Evolutionary conservation across 495 filamentous ascomycete genomes (phyloP).

Genomic region (Aspergillus nanangensis): DNA sequence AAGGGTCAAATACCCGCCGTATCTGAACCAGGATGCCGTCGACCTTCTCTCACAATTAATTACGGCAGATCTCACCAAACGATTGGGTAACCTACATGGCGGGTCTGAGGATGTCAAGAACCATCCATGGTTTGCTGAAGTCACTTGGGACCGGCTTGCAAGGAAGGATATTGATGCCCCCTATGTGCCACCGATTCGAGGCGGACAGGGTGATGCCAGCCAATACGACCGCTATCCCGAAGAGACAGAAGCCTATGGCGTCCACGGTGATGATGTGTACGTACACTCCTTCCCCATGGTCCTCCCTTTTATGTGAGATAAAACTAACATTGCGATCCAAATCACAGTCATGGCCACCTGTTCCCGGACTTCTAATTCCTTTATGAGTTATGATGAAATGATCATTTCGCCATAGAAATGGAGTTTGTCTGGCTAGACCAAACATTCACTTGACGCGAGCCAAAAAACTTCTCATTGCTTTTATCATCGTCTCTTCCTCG

Average conservation of each 20-base stretch:
- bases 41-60: conserved; percentile 89
- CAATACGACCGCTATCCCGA: conserved; percentile 98
- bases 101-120: conserved; percentile 93
- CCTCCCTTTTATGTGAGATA: too few species aligned
- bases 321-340: conserved; percentile 5
- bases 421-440: conserved; percentile 5
- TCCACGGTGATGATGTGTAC: conserved; percentile 73
- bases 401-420: conserved; percentile 21
- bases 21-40: conserved; percentile 90
- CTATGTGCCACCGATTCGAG: conserved; percentile 93
- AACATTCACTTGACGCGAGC: not conserved
- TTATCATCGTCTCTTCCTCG: not conserved
- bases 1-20: conserved; percentile 90
- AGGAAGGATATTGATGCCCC: conserved; percentile 98
- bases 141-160: conserved; percentile 91
- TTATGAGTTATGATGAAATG: conserved; percentile 38
- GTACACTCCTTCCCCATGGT: conserved; percentile 32
- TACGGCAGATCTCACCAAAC: conserved; percentile 90
- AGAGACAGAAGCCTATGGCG: conserved; percentile 87
- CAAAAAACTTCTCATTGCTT: conserved; percentile 4
- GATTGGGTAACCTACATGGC: conserved; percentile 87
- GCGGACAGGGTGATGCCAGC: conserved; percentile 89
- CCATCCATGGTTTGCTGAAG: conserved; percentile 94
- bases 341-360: conserved; percentile 59
- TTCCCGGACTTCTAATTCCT: conserved; percentile 65